Conservation (phyloP, 2,329 filamentous ascomycete species). For the Paraphaeosphaeria minitans region DNA sequence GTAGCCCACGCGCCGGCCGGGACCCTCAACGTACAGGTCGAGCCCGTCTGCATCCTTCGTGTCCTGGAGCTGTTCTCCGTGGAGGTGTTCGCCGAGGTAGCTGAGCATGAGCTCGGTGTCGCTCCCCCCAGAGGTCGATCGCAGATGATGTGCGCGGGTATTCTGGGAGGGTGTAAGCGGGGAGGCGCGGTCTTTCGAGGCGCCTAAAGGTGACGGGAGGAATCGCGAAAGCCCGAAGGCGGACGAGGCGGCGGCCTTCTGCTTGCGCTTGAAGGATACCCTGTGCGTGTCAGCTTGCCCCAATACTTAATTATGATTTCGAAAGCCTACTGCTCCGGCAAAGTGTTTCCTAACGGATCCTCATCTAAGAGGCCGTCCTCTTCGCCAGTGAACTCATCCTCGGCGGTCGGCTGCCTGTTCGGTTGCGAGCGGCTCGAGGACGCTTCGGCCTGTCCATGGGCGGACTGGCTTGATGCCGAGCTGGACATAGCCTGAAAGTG, state of each 20-base stretch:
- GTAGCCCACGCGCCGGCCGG: slow-evolving; percentile 88
- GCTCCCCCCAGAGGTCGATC: slow-evolving; percentile 24
- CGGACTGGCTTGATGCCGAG: slow-evolving; percentile 43
- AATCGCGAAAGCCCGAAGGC: slow-evolving; percentile 52
- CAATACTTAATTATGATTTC: background rate
- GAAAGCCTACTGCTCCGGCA: slow-evolving; percentile 50
- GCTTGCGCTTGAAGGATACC: slow-evolving; percentile 74
- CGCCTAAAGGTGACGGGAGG: slow-evolving; percentile 48
- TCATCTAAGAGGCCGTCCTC: slow-evolving; percentile 58
- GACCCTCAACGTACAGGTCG: slow-evolving; percentile 92
- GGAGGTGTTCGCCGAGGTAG: slow-evolving; percentile 49
- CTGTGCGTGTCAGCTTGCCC: slow-evolving; percentile 28
- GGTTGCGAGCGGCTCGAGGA: slow-evolving; percentile 51
- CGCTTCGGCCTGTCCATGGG: slow-evolving; percentile 48
- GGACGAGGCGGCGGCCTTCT: slow-evolving; percentile 52
- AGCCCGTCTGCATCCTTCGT: slow-evolving; percentile 51
- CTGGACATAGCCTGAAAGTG: slow-evolving; percentile 47
- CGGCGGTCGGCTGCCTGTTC: slow-evolving; percentile 37
- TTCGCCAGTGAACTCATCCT: slow-evolving; percentile 55
- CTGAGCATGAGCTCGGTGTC: slow-evolving; percentile 49
- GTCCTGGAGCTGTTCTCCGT: slow-evolving; percentile 47
- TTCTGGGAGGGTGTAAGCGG: slow-evolving; percentile 35
- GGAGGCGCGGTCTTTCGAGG: slow-evolving; percentile 34
- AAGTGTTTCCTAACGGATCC: slow-evolving; percentile 60
- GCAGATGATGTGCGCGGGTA: slow-evolving; percentile 30